Evolutionary conservation across 176 grass and related monocot species (phyloP).

Genomic region (Aegilops longissima): DNA sequence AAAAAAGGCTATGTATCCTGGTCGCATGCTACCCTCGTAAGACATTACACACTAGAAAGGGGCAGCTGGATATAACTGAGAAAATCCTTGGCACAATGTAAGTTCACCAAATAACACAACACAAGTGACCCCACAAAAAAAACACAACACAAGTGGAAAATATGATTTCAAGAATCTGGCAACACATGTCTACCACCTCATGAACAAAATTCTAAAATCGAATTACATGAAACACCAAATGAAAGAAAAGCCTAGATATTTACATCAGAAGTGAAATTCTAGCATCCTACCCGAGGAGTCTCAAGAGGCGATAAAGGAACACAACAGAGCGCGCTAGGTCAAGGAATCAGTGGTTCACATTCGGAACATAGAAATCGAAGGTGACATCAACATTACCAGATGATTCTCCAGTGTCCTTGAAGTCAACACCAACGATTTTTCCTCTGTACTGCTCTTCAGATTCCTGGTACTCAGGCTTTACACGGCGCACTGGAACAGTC

Average conservation of each 20-base stretch:
- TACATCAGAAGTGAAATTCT: conserved; percentile 28
- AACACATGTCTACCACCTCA: background rate
- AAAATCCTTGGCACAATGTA: background rate
- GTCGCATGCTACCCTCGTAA: no score
- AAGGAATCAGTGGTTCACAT: conserved; percentile 48
- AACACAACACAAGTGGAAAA: background rate
- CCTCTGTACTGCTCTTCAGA: conserved; percentile 87
- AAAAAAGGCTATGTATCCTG: no score
- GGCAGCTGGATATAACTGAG: background rate
- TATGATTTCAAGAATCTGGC: background rate
- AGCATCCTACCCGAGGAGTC: conserved; percentile 15
- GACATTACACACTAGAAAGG: no score
- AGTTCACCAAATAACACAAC: background rate
- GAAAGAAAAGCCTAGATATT: conserved; percentile 36
- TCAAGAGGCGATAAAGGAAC: background rate
- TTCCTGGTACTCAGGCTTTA: conserved; percentile 89
- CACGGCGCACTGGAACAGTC: conserved; percentile 72
- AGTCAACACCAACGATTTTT: conserved; percentile 74
- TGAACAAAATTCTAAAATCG: conserved; percentile 20
- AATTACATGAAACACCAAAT: conserved; percentile 25
- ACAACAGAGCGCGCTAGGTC: background rate
- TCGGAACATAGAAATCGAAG: conserved; percentile 83
- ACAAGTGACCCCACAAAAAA: background rate
- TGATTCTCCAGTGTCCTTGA: conserved; percentile 82
- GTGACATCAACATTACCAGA: conserved; percentile 81